phyloP scores from a whole-genome alignment of 495 filamentous ascomycete genomes.

The Durotheca rogersii region DNA sequence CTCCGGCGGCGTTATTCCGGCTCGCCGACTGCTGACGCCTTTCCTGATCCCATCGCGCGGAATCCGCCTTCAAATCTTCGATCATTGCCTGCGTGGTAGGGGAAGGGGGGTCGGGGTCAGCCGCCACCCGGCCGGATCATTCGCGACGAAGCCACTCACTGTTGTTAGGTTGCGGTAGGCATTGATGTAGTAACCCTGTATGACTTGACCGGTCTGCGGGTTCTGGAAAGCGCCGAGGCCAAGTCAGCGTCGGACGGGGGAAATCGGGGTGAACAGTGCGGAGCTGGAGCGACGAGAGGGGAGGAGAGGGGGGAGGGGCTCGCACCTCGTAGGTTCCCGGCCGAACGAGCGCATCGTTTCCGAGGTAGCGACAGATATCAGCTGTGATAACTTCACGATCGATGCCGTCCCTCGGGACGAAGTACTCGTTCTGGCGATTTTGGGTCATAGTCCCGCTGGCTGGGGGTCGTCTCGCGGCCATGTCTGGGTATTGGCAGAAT shows the following conservation, averaged over 20 bases:
- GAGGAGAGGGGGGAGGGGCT: too few species aligned
- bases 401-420: slow-evolving; percentile 85
- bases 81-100: slow-evolving; percentile 70
- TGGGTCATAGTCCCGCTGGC: slow-evolving; percentile 34
- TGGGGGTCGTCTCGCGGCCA: slow-evolving; percentile 36
- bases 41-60: slow-evolving; percentile 76
- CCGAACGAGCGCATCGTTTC: slow-evolving; percentile 85
- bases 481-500: slow-evolving; percentile 32
- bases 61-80: slow-evolving; percentile 79
- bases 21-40: slow-evolving; percentile 52
- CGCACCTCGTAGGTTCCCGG: slow-evolving; percentile 80
- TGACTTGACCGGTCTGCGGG: slow-evolving; percentile 57
- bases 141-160: slow-evolving; percentile 53
- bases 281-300: too few species aligned
- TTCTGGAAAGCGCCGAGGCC: slow-evolving; percentile 25
- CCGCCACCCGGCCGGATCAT: slow-evolving; percentile 7
- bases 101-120: slow-evolving; percentile 12
- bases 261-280: too few species aligned
- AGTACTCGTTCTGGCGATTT: slow-evolving; percentile 77
- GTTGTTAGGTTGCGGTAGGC: slow-evolving; percentile 85
- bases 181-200: slow-evolving; percentile 78
- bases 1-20: slow-evolving; percentile 52
- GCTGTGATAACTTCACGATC: slow-evolving; percentile 91
- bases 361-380: slow-evolving; percentile 92
- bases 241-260: slow-evolving; percentile 25